Evolutionary conservation across 2,329 filamentous ascomycete species (phyloP), one percentile per base, ranked within the genome.

Genomic region (Nemania sp.): DNA sequence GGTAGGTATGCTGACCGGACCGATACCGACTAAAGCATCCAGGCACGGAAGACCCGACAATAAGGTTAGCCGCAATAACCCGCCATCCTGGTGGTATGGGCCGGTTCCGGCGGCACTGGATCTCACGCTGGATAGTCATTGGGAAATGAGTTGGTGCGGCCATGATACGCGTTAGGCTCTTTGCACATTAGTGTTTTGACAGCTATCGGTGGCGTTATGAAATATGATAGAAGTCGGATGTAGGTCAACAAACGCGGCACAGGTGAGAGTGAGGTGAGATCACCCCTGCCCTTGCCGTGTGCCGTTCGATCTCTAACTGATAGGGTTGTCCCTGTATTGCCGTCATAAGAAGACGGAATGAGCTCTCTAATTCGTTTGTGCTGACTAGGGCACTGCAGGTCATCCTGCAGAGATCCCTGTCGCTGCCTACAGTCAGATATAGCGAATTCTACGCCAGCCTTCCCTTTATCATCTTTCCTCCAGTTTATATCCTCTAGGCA

Each of bases 1-100:
- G 64, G 56, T 69, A 67, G 60, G 57, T 35, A 29, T 55, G 53
- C 59, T 69, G 63, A 60, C 63, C 54, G 67, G 58, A 63, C 54
- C 58, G 32, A 56, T 59, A 47, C 64, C 60, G 64, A 69, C 63
- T 41, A 47, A 24, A 38, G 55, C n/a, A 18, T 51, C 22, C 53
- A 49, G 58, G 38, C 35, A 52, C 60, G 51, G 41, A 43, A 45
- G 38, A 58, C 52, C 52, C 27, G 54, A 47, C 45, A 56, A 43
- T 20, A 64, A 62, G 3, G 56, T 64, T 62, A 64, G 60, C 59
- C 32, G 38, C 47, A 24, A 26, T 47, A 54, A 51, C 29, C 32
- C 41, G 22, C 52, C 26, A 49, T 20, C 13, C 49, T 35, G 13
- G 62, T 41, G 58, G 35, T 13, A 55, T 51, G 41, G 22, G 20